These are phyloP conservation scores for Pyrenochaeta sp. DNA, from an alignment of 2,329 filamentous ascomycete genomes.

Conservation along the genomic window DNA sequence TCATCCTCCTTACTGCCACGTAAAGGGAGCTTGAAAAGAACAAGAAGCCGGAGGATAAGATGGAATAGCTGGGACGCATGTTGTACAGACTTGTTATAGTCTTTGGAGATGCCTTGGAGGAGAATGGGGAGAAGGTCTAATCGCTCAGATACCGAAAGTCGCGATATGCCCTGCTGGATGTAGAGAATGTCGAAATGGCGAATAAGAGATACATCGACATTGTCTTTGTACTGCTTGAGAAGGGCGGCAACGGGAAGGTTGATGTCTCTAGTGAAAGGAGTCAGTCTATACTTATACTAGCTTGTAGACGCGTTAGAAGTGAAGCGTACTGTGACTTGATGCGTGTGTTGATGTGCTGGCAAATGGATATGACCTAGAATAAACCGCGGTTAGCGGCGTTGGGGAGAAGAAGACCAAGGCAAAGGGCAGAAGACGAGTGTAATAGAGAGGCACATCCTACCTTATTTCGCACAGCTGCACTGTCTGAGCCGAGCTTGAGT, in stretches of 20 bases:
- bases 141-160: conserved; percentile 68
- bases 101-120: conserved; percentile 69
- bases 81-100: conserved; percentile 61
- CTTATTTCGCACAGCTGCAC: conserved; percentile 81
- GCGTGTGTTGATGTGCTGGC: conserved; percentile 74
- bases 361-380: conserved; percentile 68
- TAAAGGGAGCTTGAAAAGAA: conserved; percentile 73
- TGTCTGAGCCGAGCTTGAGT: conserved; percentile 83
- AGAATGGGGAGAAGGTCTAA: conserved; percentile 75
- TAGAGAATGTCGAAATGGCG: conserved; percentile 89
- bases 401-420: not conserved
- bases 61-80: conserved; percentile 78
- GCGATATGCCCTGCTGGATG: conserved; percentile 80
- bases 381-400: conserved; percentile 43
- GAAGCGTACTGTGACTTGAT: conserved; percentile 61
- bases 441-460: conserved; percentile 50
- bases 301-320: not conserved
- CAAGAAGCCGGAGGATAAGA: conserved; percentile 77
- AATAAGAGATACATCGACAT: conserved; percentile 71
- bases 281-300: conserved; percentile 13
- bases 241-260: conserved; percentile 84
- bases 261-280: conserved; percentile 57
- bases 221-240: conserved; percentile 87
- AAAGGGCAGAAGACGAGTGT: not conserved
- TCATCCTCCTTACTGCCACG: conserved; percentile 81